Evolutionary conservation across 345 rosid species (phyloP).

Genomic region (Bretschneidera sinensis): DNA sequence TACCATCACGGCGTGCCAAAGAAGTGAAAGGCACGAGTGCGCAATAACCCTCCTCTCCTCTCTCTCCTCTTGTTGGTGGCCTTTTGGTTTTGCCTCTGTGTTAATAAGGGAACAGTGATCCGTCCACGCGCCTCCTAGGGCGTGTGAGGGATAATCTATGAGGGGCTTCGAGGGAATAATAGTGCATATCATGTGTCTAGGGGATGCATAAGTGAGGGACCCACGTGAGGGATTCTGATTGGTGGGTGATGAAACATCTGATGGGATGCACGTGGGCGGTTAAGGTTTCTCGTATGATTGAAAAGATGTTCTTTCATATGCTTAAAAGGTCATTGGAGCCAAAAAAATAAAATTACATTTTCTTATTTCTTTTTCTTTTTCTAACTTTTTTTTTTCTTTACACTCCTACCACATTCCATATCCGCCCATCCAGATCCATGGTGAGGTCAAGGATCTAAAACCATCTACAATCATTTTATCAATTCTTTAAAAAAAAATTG

Average conservation of each 20-base stretch:
- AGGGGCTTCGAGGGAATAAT: neutral
- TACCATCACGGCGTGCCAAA: conserved; percentile 33
- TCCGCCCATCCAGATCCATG: too few relatives aligned
- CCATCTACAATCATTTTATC: too few relatives aligned
- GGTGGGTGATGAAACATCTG: conserved; percentile 10
- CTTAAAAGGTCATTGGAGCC: conserved; percentile 22
- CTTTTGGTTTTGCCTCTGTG: conserved; percentile 14
- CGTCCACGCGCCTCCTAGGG: conserved; percentile 9
- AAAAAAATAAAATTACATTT: too few relatives aligned
- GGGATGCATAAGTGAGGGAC: neutral
- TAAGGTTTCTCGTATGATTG: neutral
- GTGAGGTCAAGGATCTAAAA: too few relatives aligned
- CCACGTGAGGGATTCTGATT: conserved; percentile 13
- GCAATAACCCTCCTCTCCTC: conserved; percentile 15
- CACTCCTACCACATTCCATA: too few relatives aligned
- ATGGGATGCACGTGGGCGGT: conserved; percentile 29
- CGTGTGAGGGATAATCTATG: conserved; percentile 17
- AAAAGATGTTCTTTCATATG: conserved; percentile 14
- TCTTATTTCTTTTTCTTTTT: neutral
- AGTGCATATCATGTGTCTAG: neutral
- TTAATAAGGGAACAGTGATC: conserved; percentile 21
- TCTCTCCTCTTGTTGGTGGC: conserved; percentile 10
- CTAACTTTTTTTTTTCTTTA: neutral
- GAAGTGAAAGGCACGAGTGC: conserved; percentile 35
- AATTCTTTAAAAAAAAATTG: too few relatives aligned